Conservation (phyloP, 164 flowering plant genomes). For the Vitis rotundifolia region DNA sequence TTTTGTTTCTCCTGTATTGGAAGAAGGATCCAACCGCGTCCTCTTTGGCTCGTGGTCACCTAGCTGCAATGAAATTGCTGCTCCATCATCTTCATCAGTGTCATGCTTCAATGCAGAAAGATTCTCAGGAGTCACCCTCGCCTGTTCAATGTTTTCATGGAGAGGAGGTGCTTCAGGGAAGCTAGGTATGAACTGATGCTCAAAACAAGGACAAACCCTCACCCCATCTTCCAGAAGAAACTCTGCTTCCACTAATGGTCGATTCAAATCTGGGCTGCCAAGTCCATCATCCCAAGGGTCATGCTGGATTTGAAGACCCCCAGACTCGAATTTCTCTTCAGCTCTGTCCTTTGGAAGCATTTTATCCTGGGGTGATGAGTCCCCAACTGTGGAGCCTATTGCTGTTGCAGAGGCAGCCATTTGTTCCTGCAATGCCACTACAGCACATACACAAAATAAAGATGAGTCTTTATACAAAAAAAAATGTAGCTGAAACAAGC, state of each 20-base stretch:
- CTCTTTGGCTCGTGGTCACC: conserved; percentile 45
- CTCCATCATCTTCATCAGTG: conserved; percentile 34
- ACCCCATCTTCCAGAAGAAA: conserved; percentile 24
- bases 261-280: conserved; percentile 16
- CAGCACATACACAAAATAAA: not conserved
- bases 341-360: conserved; percentile 20
- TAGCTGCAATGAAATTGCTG: conserved; percentile 28
- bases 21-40: conserved; percentile 26
- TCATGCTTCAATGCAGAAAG: conserved; percentile 35
- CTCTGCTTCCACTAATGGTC: conserved; percentile 19
- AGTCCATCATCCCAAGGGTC: conserved; percentile 25
- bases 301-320: conserved; percentile 32
- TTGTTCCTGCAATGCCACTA: conserved; percentile 44
- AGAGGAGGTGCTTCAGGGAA: conserved; percentile 25
- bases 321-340: conserved; percentile 31
- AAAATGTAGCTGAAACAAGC: not conserved
- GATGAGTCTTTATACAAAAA: too few relatives aligned
- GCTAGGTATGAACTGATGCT: conserved; percentile 47
- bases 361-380: conserved; percentile 33
- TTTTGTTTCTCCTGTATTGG: conserved; percentile 9
- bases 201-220: conserved; percentile 27
- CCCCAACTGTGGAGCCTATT: conserved; percentile 37
- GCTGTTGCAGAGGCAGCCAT: conserved; percentile 37
- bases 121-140: conserved; percentile 20
- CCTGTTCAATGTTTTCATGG: conserved; percentile 17